Evolutionary conservation across 2,329 filamentous ascomycete genomes (phyloP).

Genomic region (Sporothrix luriei): DNA sequence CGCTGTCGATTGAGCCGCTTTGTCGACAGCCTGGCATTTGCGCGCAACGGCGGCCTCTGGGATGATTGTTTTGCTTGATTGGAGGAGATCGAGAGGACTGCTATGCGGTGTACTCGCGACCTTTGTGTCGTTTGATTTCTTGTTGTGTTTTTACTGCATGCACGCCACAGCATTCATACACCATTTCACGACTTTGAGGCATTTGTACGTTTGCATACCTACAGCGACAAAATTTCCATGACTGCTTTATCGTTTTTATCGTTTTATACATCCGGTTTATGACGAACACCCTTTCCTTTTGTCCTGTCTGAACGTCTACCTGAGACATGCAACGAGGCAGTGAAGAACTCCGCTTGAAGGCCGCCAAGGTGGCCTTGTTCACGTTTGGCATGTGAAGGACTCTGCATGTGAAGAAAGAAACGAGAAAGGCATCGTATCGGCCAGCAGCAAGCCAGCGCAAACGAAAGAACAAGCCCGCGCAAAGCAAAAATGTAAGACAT

Average conservation of each 20-base stretch:
- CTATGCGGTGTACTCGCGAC: neutral
- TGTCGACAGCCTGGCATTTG: slow-evolving; percentile 75
- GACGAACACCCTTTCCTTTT: neutral
- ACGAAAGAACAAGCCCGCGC: too few species aligned
- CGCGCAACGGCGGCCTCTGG: slow-evolving; percentile 73
- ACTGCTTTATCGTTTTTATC: neutral
- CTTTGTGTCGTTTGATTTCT: neutral
- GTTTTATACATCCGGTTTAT: too few species aligned
- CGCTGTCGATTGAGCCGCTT: slow-evolving; percentile 71
- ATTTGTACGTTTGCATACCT: neutral
- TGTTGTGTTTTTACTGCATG: neutral
- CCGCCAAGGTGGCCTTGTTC: neutral
- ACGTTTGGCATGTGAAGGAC: neutral
- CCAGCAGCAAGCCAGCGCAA: too few species aligned
- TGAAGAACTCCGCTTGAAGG: neutral
- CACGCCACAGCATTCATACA: neutral
- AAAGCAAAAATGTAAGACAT: too few species aligned
- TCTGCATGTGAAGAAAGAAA: neutral
- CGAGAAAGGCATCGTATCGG: neutral
- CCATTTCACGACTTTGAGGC: slow-evolving; percentile 5
- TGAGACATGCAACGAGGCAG: neutral
- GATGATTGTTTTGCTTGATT: slow-evolving; percentile 56
- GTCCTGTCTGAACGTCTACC: neutral
- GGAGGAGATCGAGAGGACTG: neutral
- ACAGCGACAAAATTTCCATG: neutral